These are phyloP conservation scores for Pilobolus umbonatus DNA, from an alignment of 192 early-diverging fungal species.

Conservation along the genomic window DNA sequence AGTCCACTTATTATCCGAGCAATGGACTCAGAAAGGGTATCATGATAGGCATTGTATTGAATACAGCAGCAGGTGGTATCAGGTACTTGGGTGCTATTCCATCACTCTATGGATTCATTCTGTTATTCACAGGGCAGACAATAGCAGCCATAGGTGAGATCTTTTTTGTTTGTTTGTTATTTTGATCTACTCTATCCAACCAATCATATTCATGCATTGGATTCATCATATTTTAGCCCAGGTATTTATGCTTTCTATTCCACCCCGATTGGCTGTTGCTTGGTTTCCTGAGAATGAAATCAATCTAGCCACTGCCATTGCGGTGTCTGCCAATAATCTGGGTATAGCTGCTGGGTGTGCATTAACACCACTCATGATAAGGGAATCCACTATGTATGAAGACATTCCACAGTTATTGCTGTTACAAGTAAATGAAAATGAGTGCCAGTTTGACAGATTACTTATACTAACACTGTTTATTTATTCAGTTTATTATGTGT, in stretches of 20 bases:
- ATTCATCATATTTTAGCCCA: slow-evolving; percentile 19
- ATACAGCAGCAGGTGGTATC: slow-evolving; percentile 24
- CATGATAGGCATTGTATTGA: slow-evolving; percentile 35
- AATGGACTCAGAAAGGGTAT: slow-evolving; percentile 34
- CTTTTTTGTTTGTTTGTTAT: neutral
- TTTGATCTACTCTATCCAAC: neutral
- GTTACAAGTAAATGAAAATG: slow-evolving; percentile 19
- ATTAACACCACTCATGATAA: slow-evolving; percentile 34
- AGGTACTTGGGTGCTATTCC: slow-evolving; percentile 35
- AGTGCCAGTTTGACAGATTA: neutral
- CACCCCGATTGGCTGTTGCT: slow-evolving; percentile 34
- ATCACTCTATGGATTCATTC: slow-evolving; percentile 24
- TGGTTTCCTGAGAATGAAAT: slow-evolving; percentile 39
- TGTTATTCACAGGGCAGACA: slow-evolving; percentile 34
- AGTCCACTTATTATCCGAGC: neutral
- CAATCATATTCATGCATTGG: too few species aligned
- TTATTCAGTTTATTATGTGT: slow-evolving; percentile 14
- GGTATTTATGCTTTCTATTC: slow-evolving; percentile 34
- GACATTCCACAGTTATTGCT: slow-evolving; percentile 36
- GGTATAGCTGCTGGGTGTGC: slow-evolving; percentile 40
- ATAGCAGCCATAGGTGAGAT: slow-evolving; percentile 32
- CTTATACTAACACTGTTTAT: neutral
- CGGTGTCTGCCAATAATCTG: slow-evolving; percentile 37
- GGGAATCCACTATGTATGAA: slow-evolving; percentile 18
- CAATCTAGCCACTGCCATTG: slow-evolving; percentile 39